Evolutionary conservation across 139 green algal genomes (phyloP).

Genomic region (Chlorella sp.): DNA sequence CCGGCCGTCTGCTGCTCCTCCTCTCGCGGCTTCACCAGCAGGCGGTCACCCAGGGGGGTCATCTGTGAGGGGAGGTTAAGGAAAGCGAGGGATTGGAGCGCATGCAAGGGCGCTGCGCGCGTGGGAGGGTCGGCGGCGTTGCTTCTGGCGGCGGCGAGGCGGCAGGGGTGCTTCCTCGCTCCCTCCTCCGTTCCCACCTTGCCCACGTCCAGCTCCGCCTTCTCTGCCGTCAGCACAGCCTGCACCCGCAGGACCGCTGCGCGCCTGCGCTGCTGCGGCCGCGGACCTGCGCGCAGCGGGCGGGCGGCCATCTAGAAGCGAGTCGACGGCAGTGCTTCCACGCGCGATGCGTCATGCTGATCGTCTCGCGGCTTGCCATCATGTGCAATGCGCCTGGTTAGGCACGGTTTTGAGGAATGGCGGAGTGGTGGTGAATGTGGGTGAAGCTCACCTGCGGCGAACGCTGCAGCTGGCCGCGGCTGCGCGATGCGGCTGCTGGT

Average conservation of each 20-base stretch:
- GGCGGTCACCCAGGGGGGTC: slow-evolving; percentile 52
- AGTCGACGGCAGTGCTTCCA: no score
- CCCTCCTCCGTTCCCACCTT: slow-evolving; percentile 1
- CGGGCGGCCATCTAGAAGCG: no score
- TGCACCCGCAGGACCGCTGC: slow-evolving; percentile 32
- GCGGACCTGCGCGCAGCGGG: no score
- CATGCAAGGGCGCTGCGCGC: background rate
- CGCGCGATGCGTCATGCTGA: no score
- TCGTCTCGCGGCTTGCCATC: no score
- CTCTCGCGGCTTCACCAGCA: slow-evolving; percentile 57
- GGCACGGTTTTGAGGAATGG: no score
- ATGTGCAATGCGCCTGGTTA: no score
- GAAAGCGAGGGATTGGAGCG: background rate
- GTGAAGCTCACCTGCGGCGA: no score
- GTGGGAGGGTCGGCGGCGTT: background rate
- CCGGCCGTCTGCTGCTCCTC: slow-evolving; percentile 43
- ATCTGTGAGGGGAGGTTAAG: slow-evolving; percentile 41
- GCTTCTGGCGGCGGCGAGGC: background rate
- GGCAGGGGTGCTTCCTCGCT: background rate
- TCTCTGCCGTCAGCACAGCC: slow-evolving; percentile 30
- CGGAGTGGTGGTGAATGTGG: no score
- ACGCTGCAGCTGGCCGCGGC: no score
- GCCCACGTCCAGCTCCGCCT: slow-evolving; percentile 24
- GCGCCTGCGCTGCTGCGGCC: no score
- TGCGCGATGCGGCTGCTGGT: no score